phyloP scores from a whole-genome alignment of 1,284 basidiomycete species.

The Irpex lacteus region DNA sequence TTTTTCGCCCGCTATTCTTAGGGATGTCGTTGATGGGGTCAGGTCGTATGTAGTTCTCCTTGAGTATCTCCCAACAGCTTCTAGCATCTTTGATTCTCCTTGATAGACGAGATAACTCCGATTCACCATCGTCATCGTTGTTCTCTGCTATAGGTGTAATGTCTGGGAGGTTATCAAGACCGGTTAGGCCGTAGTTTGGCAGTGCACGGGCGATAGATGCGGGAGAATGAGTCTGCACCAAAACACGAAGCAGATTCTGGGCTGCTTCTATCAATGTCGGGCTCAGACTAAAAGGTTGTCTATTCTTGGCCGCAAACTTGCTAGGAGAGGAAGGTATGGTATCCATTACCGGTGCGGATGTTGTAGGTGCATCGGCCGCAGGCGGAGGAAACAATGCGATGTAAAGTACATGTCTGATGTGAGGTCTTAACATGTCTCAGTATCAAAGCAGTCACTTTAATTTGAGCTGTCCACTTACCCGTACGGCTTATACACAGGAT shows the following conservation, averaged over 20 bases:
- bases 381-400: conserved; percentile 59
- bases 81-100: conserved; percentile 48
- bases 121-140: conserved; percentile 39
- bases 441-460: conserved; percentile 11
- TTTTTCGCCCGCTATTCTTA: conserved; percentile 22
- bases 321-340: conserved; percentile 41
- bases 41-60: conserved; percentile 47
- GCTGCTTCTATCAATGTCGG: conserved; percentile 46
- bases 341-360: conserved; percentile 22
- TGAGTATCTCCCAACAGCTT: conserved; percentile 61
- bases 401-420: conserved; percentile 66
- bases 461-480: conserved; percentile 3
- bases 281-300: conserved; percentile 41
- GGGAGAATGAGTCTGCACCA: conserved; percentile 55
- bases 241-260: conserved; percentile 52
- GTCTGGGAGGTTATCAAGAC: background rate
- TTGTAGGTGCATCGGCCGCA: conserved; percentile 29
- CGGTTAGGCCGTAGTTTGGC: conserved; percentile 39
- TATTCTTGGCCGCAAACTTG: conserved; percentile 40
- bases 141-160: conserved; percentile 15
- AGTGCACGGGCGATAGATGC: conserved; percentile 50
- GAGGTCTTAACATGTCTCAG: conserved; percentile 36
- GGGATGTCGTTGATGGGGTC: conserved; percentile 18
- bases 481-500: conserved; percentile 38
- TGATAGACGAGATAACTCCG: conserved; percentile 52